These are phyloP conservation scores for Paspalum notatum DNA, from an alignment of 176 grass and related monocot species.

Conservation along the genomic window DNA sequence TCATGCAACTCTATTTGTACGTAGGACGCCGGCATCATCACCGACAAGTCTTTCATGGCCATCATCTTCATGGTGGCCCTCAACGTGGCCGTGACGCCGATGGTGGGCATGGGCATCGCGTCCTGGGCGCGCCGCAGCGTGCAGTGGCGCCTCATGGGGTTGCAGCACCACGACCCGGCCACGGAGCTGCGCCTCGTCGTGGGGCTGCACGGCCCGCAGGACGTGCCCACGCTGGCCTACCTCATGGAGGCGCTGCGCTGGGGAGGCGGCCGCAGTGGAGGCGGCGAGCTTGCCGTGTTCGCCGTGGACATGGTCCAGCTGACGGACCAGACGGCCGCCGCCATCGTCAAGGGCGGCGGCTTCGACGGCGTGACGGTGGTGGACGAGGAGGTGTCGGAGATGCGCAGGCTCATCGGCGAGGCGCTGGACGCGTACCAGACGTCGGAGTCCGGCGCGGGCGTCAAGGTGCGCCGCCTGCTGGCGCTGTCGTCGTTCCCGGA, in stretches of 20 bases:
- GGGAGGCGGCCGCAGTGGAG: conserved; percentile 52
- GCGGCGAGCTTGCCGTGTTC: conserved; percentile 50
- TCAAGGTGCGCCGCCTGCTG: conserved; percentile 54
- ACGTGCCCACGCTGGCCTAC: conserved; percentile 56
- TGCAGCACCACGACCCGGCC: conserved; percentile 60
- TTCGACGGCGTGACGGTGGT: conserved; percentile 59
- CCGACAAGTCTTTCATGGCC: conserved; percentile 60
- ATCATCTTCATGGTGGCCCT: conserved; percentile 60
- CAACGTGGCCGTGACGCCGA: conserved; percentile 55
- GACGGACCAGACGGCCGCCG: conserved; percentile 61
- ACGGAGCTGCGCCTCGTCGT: conserved; percentile 59
- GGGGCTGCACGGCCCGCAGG: conserved; percentile 62
- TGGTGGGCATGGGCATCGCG: conserved; percentile 55
- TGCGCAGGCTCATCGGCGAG: conserved; percentile 66
- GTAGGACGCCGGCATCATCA: conserved; percentile 54
- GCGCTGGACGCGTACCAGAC: conserved; percentile 55
- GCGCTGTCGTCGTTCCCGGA: conserved; percentile 69
- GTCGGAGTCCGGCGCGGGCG: conserved; percentile 31
- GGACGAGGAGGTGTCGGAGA: conserved; percentile 70
- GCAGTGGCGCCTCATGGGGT: conserved; percentile 62
- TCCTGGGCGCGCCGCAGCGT: conserved; percentile 60
- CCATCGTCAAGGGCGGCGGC: conserved; percentile 58
- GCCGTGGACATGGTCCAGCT: conserved; percentile 80
- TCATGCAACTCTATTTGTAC: no score
- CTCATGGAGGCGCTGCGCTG: conserved; percentile 61